Conservation (phyloP, 306 rosid species). For the Quercus gilva region DNA sequence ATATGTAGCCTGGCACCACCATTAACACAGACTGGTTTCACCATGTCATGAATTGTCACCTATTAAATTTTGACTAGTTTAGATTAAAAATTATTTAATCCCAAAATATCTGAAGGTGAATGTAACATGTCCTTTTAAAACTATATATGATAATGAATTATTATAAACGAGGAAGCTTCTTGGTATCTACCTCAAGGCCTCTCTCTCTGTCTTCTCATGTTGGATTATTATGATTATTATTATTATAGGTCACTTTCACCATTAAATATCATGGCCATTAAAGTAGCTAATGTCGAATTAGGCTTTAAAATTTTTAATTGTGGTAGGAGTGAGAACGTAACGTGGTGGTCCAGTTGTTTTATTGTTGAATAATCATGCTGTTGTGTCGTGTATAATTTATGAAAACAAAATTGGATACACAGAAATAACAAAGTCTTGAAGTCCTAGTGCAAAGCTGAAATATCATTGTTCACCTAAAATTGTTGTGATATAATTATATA, state of each 20-base stretch:
- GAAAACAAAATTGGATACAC: background rate
- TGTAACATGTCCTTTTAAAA: background rate
- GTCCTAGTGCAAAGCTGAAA: background rate
- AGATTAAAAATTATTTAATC: too few relatives aligned
- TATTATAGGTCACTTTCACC: background rate
- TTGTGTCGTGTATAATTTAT: background rate
- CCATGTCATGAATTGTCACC: too few relatives aligned
- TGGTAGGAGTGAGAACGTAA: background rate
- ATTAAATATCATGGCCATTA: too few relatives aligned
- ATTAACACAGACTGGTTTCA: too few relatives aligned
- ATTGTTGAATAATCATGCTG: background rate
- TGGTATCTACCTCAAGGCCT: background rate
- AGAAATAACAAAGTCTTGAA: background rate
- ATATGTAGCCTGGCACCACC: too few relatives aligned
- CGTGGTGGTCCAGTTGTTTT: background rate
- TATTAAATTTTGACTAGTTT: too few relatives aligned
- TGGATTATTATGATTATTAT: background rate
- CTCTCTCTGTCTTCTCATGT: too few relatives aligned
- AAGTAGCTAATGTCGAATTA: too few relatives aligned
- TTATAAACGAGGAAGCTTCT: background rate
- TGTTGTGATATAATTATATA: background rate
- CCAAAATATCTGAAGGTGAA: background rate
- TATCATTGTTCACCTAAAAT: slow-evolving; percentile 14
- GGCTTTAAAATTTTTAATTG: background rate
- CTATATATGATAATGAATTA: background rate